Evolutionary conservation across 805 yeast species (phyloP).

Genomic region (Cyberlindnera petersonii): DNA sequence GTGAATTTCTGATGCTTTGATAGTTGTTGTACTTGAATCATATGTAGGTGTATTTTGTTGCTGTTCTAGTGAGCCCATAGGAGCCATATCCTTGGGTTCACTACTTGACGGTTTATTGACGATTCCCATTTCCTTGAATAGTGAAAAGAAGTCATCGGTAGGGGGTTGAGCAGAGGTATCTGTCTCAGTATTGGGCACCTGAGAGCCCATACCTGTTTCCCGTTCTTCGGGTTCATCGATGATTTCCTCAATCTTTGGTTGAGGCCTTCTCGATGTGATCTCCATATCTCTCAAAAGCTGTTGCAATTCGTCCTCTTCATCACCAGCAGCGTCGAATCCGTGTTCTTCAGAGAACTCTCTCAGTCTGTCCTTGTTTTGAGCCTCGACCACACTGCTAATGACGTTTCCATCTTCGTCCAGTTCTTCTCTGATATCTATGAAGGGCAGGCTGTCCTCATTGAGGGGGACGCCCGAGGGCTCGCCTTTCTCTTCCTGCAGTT

Average conservation of each 20-base stretch:
- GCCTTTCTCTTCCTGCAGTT: slow-evolving; percentile 11
- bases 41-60: too few relatives aligned
- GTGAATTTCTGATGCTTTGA: slow-evolving; percentile 1
- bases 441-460: slow-evolving; percentile 51
- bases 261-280: slow-evolving; percentile 7
- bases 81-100: background rate
- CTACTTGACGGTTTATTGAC: slow-evolving; percentile 6
- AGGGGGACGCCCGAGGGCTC: slow-evolving; percentile 6
- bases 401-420: slow-evolving; percentile 82
- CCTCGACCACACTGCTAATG: slow-evolving; percentile 41
- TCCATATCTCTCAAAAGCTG: slow-evolving; percentile 27
- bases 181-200: too few relatives aligned
- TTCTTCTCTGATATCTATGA: slow-evolving; percentile 81
- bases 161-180: slow-evolving; percentile 1
- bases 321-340: slow-evolving; percentile 5
- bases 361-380: slow-evolving; percentile 30
- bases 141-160: slow-evolving; percentile 8
- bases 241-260: slow-evolving; percentile 15
- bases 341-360: slow-evolving; percentile 22
- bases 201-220: background rate
- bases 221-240: background rate
- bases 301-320: slow-evolving; percentile 30
- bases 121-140: slow-evolving; percentile 20
- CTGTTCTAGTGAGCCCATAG: background rate
- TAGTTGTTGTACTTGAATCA: background rate